Percentiles rank a stretch among this genome's conserved stretches.
Evolutionary conservation across 2,329 filamentous ascomycete species (phyloP).

Genomic region (Cadophora luteo-olivacea): DNA sequence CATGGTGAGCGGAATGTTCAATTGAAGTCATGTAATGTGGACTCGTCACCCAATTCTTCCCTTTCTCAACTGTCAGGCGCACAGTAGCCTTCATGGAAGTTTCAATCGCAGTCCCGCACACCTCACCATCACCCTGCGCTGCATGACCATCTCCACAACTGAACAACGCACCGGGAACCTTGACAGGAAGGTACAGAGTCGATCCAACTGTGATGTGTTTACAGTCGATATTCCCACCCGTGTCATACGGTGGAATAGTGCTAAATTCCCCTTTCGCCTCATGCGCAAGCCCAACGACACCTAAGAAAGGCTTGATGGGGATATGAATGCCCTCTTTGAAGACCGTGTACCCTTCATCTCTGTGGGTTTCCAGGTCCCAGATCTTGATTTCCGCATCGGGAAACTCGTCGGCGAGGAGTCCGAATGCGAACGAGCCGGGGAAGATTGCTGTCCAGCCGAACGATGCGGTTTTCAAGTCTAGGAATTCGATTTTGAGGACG

Average conservation of each 20-base stretch:
- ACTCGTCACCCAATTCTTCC: conserved; percentile 52
- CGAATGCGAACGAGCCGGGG: conserved; percentile 54
- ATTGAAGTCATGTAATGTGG: conserved; percentile 53
- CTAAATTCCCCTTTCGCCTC: conserved; percentile 52
- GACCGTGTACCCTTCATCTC: conserved; percentile 48
- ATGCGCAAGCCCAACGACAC: conserved; percentile 58
- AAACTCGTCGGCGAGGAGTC: conserved; percentile 57
- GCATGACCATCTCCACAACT: conserved; percentile 62
- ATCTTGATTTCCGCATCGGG: conserved; percentile 53
- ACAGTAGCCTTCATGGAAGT: conserved; percentile 57
- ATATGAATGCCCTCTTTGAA: conserved; percentile 57
- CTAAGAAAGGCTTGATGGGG: conserved; percentile 58
- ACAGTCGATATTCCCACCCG: conserved; percentile 62
- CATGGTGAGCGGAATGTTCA: conserved; percentile 32
- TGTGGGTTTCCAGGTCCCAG: conserved; percentile 51
- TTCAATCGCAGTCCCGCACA: conserved; percentile 63
- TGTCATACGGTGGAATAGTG: conserved; percentile 57
- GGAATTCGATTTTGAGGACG: conserved; percentile 57
- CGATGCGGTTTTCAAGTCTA: conserved; percentile 51
- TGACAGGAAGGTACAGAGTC: conserved; percentile 56
- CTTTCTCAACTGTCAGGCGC: conserved; percentile 55
- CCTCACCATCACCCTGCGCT: conserved; percentile 60
- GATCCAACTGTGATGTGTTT: conserved; percentile 55
- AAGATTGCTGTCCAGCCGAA: conserved; percentile 62
- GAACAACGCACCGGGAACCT: conserved; percentile 57